Conservation (phyloP, 306 rosid species). For the Dicorynia guianensis region DNA sequence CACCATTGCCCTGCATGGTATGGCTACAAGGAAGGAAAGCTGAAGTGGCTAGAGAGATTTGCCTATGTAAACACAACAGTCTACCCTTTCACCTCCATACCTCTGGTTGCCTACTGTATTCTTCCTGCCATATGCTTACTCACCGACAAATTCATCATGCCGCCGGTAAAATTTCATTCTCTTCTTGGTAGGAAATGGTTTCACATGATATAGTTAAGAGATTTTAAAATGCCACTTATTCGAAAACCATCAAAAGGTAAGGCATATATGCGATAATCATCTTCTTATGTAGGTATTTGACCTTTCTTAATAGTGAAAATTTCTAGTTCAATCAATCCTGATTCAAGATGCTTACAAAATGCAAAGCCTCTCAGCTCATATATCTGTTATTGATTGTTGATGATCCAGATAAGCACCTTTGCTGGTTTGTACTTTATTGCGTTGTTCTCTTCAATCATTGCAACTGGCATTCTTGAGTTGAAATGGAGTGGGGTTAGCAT, state of each 20-base stretch:
- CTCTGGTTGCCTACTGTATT: slow-evolving; percentile 88
- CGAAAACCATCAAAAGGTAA: slow-evolving; percentile 19
- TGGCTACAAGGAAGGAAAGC: slow-evolving; percentile 89
- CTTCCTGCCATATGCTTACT: slow-evolving; percentile 96
- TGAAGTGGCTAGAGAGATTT: slow-evolving; percentile 95
- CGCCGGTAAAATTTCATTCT: slow-evolving; percentile 65
- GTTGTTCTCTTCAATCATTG: slow-evolving; percentile 81
- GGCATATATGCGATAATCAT: slow-evolving; percentile 11
- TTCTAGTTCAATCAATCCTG: not conserved
- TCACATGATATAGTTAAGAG: slow-evolving; percentile 21
- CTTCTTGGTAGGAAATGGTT: slow-evolving; percentile 21
- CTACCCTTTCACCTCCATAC: slow-evolving; percentile 93
- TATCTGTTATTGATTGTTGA: slow-evolving; percentile 23
- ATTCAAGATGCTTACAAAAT: slow-evolving; percentile 29
- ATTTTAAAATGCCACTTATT: slow-evolving; percentile 17
- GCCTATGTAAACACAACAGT: slow-evolving; percentile 92
- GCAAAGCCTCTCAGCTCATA: slow-evolving; percentile 27
- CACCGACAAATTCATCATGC: slow-evolving; percentile 98
- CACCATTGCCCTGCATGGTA: slow-evolving; percentile 87
- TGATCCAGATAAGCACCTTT: slow-evolving; percentile 89
- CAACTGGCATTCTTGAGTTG: slow-evolving; percentile 91
- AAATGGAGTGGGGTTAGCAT: slow-evolving; percentile 99
- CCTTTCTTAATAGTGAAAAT: slow-evolving; percentile 5
- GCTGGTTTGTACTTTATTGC: slow-evolving; percentile 86
- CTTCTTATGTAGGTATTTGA: slow-evolving; percentile 11